These are phyloP conservation scores for Lachnum nothofagi DNA, from an alignment of 2,329 filamentous ascomycete species.

Conservation along the genomic window DNA sequence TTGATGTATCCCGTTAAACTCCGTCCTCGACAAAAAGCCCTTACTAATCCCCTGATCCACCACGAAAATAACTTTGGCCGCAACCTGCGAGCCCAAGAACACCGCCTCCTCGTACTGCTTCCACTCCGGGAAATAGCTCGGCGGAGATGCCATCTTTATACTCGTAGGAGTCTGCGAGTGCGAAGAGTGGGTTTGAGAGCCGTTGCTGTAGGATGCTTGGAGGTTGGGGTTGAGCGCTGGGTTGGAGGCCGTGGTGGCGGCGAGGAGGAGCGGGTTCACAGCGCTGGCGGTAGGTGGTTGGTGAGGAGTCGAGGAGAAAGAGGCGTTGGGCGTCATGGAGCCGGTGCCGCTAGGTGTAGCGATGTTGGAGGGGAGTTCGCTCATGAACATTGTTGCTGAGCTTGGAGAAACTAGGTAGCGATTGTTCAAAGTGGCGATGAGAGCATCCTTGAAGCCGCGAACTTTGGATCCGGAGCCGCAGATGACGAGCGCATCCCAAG, in stretches of 20 bases:
- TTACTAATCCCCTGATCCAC: conserved; percentile 58
- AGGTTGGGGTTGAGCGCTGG: conserved; percentile 34
- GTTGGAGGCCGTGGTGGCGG: conserved; percentile 67
- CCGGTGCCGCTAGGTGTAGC: conserved; percentile 87
- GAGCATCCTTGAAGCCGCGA: conserved; percentile 80
- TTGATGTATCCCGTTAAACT: conserved; percentile 35
- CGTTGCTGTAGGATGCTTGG: conserved; percentile 32
- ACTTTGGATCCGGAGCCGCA: conserved; percentile 77
- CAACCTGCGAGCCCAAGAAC: conserved; percentile 68
- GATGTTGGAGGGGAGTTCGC: conserved; percentile 88
- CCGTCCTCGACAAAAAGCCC: conserved; percentile 60
- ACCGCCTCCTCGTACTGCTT: conserved; percentile 53
- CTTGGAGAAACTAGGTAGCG: conserved; percentile 89
- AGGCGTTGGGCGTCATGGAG: conserved; percentile 67
- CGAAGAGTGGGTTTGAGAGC: conserved; percentile 52
- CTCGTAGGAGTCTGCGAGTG: conserved; percentile 65
- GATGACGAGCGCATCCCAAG: conserved; percentile 90
- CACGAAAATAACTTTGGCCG: conserved; percentile 66
- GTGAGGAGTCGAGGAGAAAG: conserved; percentile 48
- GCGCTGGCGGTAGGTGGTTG: conserved; percentile 53
- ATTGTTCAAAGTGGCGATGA: conserved; percentile 70
- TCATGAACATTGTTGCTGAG: conserved; percentile 93
- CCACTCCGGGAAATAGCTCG: conserved; percentile 68
- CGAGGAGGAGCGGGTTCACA: conserved; percentile 87
- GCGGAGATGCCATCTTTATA: conserved; percentile 60